Conservation (phyloP, 169 alveolate species). For the Plasmodium berghei region DNA sequence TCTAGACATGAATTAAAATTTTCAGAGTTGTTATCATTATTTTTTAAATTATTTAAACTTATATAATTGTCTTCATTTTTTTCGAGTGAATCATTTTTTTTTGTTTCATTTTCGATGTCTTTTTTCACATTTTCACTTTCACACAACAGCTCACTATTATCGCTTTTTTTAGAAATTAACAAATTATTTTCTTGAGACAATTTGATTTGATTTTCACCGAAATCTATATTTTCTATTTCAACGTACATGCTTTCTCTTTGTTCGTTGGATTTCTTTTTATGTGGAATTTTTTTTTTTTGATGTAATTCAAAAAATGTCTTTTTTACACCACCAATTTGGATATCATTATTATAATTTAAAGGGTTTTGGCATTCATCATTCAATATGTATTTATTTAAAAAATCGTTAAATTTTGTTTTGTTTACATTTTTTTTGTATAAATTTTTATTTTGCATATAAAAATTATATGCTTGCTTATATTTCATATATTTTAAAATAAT, state of each 20-base stretch:
- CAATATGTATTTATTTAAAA: conserved; percentile 15
- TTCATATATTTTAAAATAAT: conserved; percentile 33
- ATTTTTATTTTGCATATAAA: conserved; percentile 37
- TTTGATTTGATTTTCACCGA: no score
- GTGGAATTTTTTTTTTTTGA: background rate
- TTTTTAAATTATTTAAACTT: background rate
- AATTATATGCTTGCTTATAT: conserved; percentile 58
- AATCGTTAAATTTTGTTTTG: conserved; percentile 24
- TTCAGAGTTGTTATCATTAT: conserved; percentile 28
- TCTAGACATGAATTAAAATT: conserved; percentile 15
- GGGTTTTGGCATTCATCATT: conserved; percentile 6
- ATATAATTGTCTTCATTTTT: background rate
- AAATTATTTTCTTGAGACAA: no score
- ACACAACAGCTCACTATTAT: background rate
- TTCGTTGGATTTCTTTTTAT: background rate
- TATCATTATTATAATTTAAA: background rate
- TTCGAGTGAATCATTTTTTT: background rate
- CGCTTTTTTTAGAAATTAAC: background rate
- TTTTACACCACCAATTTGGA: background rate
- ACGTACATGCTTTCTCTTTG: background rate
- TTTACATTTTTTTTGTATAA: conserved; percentile 17
- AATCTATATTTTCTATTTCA: no score
- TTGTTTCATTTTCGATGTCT: background rate
- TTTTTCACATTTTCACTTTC: background rate
- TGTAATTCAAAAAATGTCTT: background rate